Evolutionary conservation across 2,329 filamentous ascomycete genomes (phyloP), one percentile per base, ranked within the genome.

Genomic region (Stachybotrys chartarum): DNA sequence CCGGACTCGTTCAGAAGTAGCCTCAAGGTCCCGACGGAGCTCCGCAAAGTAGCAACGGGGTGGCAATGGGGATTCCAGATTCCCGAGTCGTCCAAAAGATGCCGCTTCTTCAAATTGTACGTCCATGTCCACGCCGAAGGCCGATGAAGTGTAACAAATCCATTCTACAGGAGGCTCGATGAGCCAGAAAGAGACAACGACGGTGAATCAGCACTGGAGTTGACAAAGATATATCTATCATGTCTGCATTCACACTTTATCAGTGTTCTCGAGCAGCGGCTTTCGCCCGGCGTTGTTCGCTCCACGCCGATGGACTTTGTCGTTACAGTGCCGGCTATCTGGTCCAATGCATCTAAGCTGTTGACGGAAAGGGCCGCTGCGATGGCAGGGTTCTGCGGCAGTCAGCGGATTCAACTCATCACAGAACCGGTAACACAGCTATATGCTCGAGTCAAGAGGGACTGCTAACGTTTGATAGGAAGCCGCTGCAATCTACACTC

Each of bases 271-370:
- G 67, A 73, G 47, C 64, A 71, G 45, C 70, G 72, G 5, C 63
- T 82, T 1, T 75, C 75, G 2, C 63, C 66, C 1, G 68, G 68
- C 2, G 70, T 78, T 18, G 66, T 80, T 6, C 66, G 67, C 5
- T 73, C 67, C 17, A 80, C 70, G 0, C 71, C 75, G 0, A 72
- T 81, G 58, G 74, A 83, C 54, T 82, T 81, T 55, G 74, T 83
- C 49, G 67, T 84, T 18, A 82, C 81, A 0, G 80, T 84, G 0
- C 81, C 81, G 0, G 80, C 81, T 6, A 79, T 84, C 7, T 84
- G 81, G 81, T 79, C 76, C 44, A 79, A 82, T 49, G 69, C 70
- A 6, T 79, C 80, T 32, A 82, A 80, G 53, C 71, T 79, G 47
- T 74, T 74, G 42, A 83, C 79, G 10, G 70, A 73, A 56, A 61